These are phyloP conservation scores for Xylariales sp. DNA, from an alignment of 2,329 filamentous ascomycete species.

Conservation along the genomic window DNA sequence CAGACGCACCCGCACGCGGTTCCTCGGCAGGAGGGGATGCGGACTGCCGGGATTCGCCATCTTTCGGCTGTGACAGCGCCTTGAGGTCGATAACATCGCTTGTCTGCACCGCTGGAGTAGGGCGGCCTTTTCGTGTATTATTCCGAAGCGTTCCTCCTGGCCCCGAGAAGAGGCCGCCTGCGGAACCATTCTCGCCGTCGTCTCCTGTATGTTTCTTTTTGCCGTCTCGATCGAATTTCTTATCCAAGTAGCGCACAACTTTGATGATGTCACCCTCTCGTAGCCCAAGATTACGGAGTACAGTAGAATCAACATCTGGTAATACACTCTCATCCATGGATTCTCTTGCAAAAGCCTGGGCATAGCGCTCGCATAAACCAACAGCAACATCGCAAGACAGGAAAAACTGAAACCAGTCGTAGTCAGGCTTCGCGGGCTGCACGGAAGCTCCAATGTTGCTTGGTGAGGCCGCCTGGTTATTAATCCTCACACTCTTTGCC, in stretches of 20 bases:
- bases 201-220: slow-evolving; percentile 61
- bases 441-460: slow-evolving; percentile 70
- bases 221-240: slow-evolving; percentile 77
- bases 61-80: slow-evolving; percentile 76
- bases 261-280: slow-evolving; percentile 97
- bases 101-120: slow-evolving; percentile 85
- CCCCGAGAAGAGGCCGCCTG: slow-evolving; percentile 82
- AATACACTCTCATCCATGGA: slow-evolving; percentile 96
- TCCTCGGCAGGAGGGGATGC: slow-evolving; percentile 52
- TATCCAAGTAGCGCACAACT: slow-evolving; percentile 89
- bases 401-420: slow-evolving; percentile 99
- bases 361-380: slow-evolving; percentile 93
- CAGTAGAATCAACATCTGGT: slow-evolving; percentile 85
- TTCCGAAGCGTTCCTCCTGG: slow-evolving; percentile 91
- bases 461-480: slow-evolving; percentile 46
- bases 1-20: slow-evolving; percentile 47
- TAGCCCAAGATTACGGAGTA: slow-evolving; percentile 88
- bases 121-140: slow-evolving; percentile 92
- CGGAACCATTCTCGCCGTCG: slow-evolving; percentile 68
- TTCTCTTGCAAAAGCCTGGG: slow-evolving; percentile 87
- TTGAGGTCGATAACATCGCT: slow-evolving; percentile 90
- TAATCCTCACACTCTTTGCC: slow-evolving; percentile 54
- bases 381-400: slow-evolving; percentile 90
- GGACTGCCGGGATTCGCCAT: slow-evolving; percentile 55
- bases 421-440: slow-evolving; percentile 74